Evolutionary conservation across 176 grass and related monocot species (phyloP).

Genomic region (Leersia perrieri): DNA sequence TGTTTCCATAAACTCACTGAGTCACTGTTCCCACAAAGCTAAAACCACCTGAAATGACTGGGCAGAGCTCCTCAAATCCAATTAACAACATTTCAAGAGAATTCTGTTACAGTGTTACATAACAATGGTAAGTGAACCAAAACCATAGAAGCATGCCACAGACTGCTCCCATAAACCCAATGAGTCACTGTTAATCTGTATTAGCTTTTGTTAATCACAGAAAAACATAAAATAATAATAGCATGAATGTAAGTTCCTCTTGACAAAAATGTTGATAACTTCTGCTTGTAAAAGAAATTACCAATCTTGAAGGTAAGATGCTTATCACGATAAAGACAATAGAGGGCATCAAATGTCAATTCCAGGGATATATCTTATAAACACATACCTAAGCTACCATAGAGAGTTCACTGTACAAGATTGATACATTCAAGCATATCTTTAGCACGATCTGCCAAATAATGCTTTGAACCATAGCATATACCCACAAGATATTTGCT

Average conservation of each 20-base stretch:
- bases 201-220: constrained; percentile 32
- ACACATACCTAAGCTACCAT: neutral
- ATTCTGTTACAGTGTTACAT: neutral
- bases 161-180: neutral
- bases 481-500: constrained; percentile 67
- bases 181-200: neutral
- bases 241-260: neutral
- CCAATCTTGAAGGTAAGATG: constrained; percentile 28
- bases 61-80: too few species aligned
- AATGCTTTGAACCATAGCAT: constrained; percentile 62
- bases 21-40: too few species aligned
- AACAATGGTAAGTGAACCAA: neutral
- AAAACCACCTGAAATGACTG: too few species aligned
- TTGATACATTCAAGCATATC: constrained; percentile 44
- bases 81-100: neutral
- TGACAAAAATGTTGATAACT: neutral
- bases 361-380: neutral
- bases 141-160: neutral
- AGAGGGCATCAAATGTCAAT: neutral
- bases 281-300: neutral
- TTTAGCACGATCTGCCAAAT: constrained; percentile 48
- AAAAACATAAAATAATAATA: constrained; percentile 23
- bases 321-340: neutral
- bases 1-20: neutral
- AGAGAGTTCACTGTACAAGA: constrained; percentile 2